Conservation (phyloP, 2,329 filamentous ascomycete genomes). For the Phaeosphaeria sp. region DNA sequence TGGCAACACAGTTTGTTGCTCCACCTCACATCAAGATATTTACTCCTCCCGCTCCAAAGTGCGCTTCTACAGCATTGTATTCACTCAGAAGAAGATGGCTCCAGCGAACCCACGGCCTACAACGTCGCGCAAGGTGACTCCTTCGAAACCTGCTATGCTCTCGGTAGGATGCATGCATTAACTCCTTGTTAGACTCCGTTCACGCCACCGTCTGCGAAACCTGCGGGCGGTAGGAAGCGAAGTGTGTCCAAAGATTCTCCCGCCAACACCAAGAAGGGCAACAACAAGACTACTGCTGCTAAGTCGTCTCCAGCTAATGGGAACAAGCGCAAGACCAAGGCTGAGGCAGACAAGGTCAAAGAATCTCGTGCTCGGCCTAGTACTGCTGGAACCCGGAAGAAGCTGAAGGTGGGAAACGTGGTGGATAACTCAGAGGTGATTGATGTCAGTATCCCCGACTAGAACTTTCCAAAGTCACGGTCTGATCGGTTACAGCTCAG, state of each 20-base stretch:
- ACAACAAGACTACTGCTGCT: neutral
- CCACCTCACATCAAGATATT: neutral
- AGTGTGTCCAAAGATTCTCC: neutral
- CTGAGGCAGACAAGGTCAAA: constrained; percentile 4
- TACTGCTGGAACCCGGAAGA: constrained; percentile 3
- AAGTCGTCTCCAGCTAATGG: neutral
- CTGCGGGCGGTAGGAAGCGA: neutral
- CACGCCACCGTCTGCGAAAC: neutral
- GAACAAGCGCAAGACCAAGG: constrained; percentile 15
- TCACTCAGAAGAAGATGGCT: neutral
- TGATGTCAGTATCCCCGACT: constrained; percentile 1
- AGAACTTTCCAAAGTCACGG: neutral
- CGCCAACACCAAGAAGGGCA: neutral
- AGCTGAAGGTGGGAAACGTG: neutral
- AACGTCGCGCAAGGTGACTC: neutral
- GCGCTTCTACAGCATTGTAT: neutral
- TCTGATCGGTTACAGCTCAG: neutral
- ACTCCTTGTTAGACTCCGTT: neutral
- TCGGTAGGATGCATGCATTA: neutral
- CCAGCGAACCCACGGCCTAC: neutral
- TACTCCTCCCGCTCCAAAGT: neutral
- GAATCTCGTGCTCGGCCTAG: neutral
- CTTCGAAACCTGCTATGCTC: neutral
- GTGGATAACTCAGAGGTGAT: neutral
- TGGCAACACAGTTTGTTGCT: neutral